Evolutionary conservation across 805 yeast species (phyloP).

Genomic region (Nematodospora valgi): DNA sequence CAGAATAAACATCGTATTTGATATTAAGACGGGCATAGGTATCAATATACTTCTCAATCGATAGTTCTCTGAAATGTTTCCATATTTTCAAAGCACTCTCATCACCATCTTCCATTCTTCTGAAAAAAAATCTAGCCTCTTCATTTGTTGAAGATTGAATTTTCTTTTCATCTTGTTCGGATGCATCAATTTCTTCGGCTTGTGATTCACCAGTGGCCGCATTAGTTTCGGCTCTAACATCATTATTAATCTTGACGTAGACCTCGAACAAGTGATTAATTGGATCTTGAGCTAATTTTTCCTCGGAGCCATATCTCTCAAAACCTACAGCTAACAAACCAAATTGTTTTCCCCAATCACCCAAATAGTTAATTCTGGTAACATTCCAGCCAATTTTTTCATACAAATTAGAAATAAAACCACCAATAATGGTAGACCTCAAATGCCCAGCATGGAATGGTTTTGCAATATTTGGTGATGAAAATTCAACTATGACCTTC

Average conservation of each 20-base stretch:
- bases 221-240: conserved; percentile 62
- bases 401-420: conserved; percentile 84
- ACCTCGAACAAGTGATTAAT: conserved; percentile 93
- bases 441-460: conserved; percentile 99
- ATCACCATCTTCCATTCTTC: conserved; percentile 91
- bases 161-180: conserved; percentile 7
- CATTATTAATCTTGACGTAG: conserved; percentile 82
- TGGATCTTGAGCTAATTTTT: conserved; percentile 69
- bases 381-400: conserved; percentile 94
- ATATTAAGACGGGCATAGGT: conserved; percentile 94
- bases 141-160: conserved; percentile 53
- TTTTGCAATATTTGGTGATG: conserved; percentile 98
- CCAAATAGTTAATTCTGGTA: conserved; percentile 85
- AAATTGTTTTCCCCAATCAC: conserved; percentile 99
- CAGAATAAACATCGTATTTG: conserved; percentile 82
- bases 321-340: conserved; percentile 95
- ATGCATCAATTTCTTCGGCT: conserved; percentile 5
- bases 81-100: conserved; percentile 71
- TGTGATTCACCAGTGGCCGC: conserved; percentile 23
- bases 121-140: conserved; percentile 84
- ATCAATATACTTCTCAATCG: conserved; percentile 78
- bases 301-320: conserved; percentile 78
- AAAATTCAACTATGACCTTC: conserved; percentile 78
- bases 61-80: conserved; percentile 85
- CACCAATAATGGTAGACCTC: conserved; percentile 97